These are phyloP conservation scores for Mesembryanthemum crystallinum DNA, from an alignment of 148 eudicot genomes.

Conservation along the genomic window DNA sequence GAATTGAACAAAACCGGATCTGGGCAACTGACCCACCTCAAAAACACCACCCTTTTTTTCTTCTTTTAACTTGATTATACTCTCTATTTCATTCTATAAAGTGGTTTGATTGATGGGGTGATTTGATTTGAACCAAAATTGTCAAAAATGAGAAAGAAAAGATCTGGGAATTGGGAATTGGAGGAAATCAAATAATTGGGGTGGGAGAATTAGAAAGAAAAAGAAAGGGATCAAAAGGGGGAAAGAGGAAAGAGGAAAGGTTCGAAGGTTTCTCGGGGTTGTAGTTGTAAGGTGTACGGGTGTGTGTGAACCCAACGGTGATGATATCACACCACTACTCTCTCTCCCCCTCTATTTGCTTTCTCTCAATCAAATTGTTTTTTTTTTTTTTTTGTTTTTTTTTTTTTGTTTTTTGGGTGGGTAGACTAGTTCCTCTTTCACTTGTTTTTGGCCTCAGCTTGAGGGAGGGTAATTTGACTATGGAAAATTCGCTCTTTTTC, in stretches of 20 bases:
- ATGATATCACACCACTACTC: conserved; percentile 1
- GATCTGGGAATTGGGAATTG: conserved; percentile 19
- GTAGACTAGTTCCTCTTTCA: neutral
- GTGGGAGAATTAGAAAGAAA: neutral
- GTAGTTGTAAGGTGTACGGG: neutral
- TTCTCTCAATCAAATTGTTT: neutral
- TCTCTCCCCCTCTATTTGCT: no score
- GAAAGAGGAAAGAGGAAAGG: conserved; percentile 33
- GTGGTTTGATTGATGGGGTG: neutral
- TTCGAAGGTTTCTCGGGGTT: conserved; percentile 11
- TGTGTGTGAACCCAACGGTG: conserved; percentile 19
- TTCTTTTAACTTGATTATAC: neutral
- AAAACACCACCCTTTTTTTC: neutral
- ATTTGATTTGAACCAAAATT: neutral
- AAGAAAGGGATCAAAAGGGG: neutral
- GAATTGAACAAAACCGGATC: conserved; percentile 10
- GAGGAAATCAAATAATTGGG: neutral
- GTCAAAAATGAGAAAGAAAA: neutral
- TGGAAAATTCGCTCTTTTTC: no score
- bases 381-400: neutral
- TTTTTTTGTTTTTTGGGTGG: neutral
- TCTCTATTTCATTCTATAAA: neutral
- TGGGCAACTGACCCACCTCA: conserved; percentile 11
- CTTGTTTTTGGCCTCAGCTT: neutral
- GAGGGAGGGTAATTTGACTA: no score